Evolutionary conservation across 768 basidiomycete genomes (phyloP), one percentile per base, ranked within the genome.

Genomic region (Lactifluus echinatus): DNA sequence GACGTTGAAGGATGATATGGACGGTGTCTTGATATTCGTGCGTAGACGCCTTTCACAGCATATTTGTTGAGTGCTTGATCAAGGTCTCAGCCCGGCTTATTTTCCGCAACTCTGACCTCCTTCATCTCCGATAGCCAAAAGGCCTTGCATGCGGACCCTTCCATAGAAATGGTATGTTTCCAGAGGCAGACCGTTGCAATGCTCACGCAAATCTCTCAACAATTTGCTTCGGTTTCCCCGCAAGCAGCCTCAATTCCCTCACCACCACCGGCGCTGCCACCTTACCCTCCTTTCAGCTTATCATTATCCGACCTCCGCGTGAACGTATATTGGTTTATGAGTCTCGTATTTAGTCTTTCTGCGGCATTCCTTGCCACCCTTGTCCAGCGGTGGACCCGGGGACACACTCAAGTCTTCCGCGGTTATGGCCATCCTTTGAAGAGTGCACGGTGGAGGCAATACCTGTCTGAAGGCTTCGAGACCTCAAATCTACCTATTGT

Each of bases 21-120:
- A 31, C 31, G 31, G 31, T 31, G 31, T 31, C 31, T 10, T 31
- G 5, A 31, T 31, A 31, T 31, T 31, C 31, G 31, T 31, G 78
- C 77, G 67, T 74, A 2, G 69, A 72, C 17, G 69, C 72, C 42
- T 70, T 78, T 15, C 68, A n/a, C n/a, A n/a, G n/a, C n/a, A n/a
- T 79, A 7, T 79, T 80, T 66, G 73, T 82, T 65, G 70, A 10
- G 31, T 31, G 5, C 31, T 31, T 10, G 10, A 31, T 31, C 31
- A 10, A 31, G 5, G 31, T 14, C 12, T 12, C 11, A 34, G 34
- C 11, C 34, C 11, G 34, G 34, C 14, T 34, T 34, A 34, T 34
- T 34, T 2, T 34, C 34, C 8, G 34, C 34, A 12, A 14, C 2
- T 14, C 12, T 34, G 4, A 34, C 14, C 12, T 10, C 34, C 4